Evolutionary conservation across 768 basidiomycete genomes (phyloP), one percentile per base, ranked within the genome.

Genomic region (Pleurotus sapidus): DNA sequence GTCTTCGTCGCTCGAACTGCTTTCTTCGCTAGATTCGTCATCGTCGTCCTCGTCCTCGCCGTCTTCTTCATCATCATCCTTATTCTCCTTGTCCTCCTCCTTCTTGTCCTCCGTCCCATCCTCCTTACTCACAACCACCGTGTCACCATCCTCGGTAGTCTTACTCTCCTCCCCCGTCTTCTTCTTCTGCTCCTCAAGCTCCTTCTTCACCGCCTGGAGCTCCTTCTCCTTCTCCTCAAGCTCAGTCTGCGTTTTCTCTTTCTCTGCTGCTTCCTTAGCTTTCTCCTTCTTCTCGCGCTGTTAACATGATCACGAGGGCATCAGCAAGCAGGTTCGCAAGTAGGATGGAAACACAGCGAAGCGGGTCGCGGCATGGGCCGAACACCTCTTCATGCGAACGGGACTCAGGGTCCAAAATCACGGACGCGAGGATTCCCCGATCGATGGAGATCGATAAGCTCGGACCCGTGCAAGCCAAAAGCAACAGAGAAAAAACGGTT

Each of bases 191-290:
- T 72, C 77, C 51, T 77, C 77, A 9, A 78, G 63, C 38, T 80
- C 73, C 57, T 75, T 74, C 60, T 79, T 80, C 65, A 83, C 77
- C 60, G 77, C 79, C 64, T 79, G 73, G 38, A 82, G 71, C 70
- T 84, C 82, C 23, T 76, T 70, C 60, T 88, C 84, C 64, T 86
- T 85, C 71, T 84, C 83, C 68, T 88, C 84, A 50, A 81, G 74
- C 67, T 83, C 84, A 49, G 81, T 81, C 70, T 86, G 83, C 65
- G 79, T 79, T 57, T 80, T 78, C 63, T 81, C 82, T 67, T 83
- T 85, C 58, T 78, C 80, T 1, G 76, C 75, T 11, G 80, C 83
- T 18, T 81, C 86, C 42, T 80, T 77, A 18, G 51, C 51, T 20
- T 54, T 54, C 34, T 76, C 74, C 54, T 80, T 76, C 67, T 77